Conservation (phyloP, 768 basidiomycete species). For the Tricholomella constricta region DNA sequence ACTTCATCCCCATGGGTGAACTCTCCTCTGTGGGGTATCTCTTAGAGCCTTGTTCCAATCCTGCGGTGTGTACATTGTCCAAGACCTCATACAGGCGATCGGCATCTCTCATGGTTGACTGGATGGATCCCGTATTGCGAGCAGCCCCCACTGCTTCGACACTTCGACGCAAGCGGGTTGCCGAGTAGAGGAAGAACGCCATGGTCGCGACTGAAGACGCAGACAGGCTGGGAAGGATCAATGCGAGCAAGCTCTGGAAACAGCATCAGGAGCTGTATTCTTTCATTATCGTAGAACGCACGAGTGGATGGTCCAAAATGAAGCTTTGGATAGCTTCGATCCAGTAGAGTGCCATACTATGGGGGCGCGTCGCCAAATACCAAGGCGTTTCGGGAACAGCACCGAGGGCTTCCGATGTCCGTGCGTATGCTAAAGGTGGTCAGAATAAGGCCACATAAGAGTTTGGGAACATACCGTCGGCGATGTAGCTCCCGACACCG, state of each 20-base stretch:
- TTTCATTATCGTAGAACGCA: conserved; percentile 16
- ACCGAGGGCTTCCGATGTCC: not conserved
- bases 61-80: not conserved
- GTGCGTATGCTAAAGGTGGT: not conserved
- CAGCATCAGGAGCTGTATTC: not conserved
- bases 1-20: conserved; percentile 22
- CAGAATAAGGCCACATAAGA: not conserved
- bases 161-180: conserved; percentile 1
- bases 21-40: conserved; percentile 12
- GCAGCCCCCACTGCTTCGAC: conserved; percentile 5
- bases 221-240: conserved; percentile 23
- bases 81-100: conserved; percentile 21
- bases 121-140: conserved; percentile 2
- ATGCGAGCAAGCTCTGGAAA: conserved; percentile 24
- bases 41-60: not conserved
- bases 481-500: conserved; percentile 31
- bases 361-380: not conserved
- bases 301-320: conserved; percentile 36
- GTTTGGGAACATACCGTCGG: conserved; percentile 25
- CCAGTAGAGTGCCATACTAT: not conserved
- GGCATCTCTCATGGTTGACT: conserved; percentile 19
- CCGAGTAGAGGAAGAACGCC: conserved; percentile 35
- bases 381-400: conserved; percentile 1
- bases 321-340: not conserved
- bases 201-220: conserved; percentile 33